Base-by-base conservation (phyloP, 139 green algal species). In the Ostreobium quekettii region DNA sequence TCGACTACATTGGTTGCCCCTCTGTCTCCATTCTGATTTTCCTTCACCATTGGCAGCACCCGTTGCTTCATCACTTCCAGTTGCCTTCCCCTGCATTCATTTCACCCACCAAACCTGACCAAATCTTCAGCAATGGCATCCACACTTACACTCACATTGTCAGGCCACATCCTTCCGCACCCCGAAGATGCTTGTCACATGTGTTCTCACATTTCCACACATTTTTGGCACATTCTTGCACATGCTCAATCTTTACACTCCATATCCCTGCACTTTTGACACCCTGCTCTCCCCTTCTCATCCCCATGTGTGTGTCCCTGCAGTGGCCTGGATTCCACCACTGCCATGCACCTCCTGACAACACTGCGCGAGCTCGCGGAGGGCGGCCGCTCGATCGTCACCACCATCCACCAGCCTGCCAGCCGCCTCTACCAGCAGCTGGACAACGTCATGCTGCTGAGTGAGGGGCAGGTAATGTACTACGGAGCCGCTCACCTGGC, bases 361-460 rank as follows among this genome's bases (percentile, higher is more conserved):
- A 85, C 80, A 24, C 78, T 96, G 61, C 71, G 82, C 8, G 36
- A 70, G 36, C 82, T 96, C 63, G 85, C 87, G 0, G 38, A 72
- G 33, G 87, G 84, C 3, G 90, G 91, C n/a, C 76, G 84, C 11
- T 80, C 86, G 22, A 84, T 96, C 47, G 66, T 95, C 5, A 87
- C 87, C 64, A 97, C 92, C 70, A 96, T 97, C 73, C 92, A 97
- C 76, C 92, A 98, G 82, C 93, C 93, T 48, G 87, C 77, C 69
- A 82, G 67, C 3, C 76, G 89, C 15, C 76, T 96, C 30, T 96
- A 89, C 68, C 76, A 89, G 53, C 80, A 91, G 77, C 80, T 96
- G 62, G 85, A 92, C 72, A 84, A 80, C 42, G 48, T 89, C 38
- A 83, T 86, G 78, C 76, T 89, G 35, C 72, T 86, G 60, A 73